Evolutionary conservation across 768 basidiomycete genomes (phyloP).

Genomic region (Mycena galopus): DNA sequence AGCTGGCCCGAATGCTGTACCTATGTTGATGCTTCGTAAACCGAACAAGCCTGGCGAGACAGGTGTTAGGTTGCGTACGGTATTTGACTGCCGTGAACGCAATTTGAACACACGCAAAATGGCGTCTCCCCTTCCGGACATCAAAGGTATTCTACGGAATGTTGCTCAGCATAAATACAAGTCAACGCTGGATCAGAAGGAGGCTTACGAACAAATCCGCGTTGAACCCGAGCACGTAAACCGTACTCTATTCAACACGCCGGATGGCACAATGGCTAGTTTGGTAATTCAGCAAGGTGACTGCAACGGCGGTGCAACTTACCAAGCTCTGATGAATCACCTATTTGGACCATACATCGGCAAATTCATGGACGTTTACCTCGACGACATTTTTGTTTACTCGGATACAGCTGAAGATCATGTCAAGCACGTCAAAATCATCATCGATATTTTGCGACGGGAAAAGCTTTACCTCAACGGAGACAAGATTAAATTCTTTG

Average conservation of each 20-base stretch:
- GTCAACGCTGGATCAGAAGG: no score
- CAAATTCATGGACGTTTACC: no score
- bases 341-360: constrained; percentile 51
- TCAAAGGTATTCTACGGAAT: no score
- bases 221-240: constrained; percentile 44
- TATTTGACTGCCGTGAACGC: no score
- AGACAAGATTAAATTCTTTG: constrained; percentile 49
- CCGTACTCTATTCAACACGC: constrained; percentile 47
- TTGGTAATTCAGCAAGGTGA: constrained; percentile 48
- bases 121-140: no score
- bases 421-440: constrained; percentile 42
- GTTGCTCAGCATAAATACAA: no score
- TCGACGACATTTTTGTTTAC: constrained; percentile 58
- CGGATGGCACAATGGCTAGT: constrained; percentile 57
- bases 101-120: no score
- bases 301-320: constrained; percentile 48
- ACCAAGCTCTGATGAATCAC: constrained; percentile 59
- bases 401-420: constrained; percentile 54
- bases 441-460: constrained; percentile 47
- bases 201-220: constrained; percentile 59
- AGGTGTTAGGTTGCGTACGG: constrained; percentile 35
- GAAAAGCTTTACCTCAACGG: constrained; percentile 53
- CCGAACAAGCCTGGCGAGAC: constrained; percentile 19
- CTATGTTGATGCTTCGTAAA: constrained; percentile 41
- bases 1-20: constrained; percentile 36